A percentile compares a stretch with the other conserved stretches of the same genome.
Evolutionary conservation across 176 grass and related monocot species (phyloP).

Genomic region (Alopecurus myosuroides): DNA sequence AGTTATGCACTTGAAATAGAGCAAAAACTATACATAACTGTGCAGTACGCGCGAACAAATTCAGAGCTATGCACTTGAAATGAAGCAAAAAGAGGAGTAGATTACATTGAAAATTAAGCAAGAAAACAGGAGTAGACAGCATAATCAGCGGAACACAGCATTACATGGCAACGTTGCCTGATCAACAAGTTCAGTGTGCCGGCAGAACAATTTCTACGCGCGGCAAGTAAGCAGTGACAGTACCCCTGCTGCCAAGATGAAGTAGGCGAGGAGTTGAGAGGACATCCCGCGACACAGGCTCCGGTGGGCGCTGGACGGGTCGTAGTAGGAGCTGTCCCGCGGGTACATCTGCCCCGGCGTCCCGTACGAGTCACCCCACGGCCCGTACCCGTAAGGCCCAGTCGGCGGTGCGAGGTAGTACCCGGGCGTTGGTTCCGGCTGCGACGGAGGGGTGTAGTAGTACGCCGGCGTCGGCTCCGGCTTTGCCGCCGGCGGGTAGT

Average conservation of each 20-base stretch:
- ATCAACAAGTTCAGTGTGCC: neutral
- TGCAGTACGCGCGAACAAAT: neutral
- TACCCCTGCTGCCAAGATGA: neutral
- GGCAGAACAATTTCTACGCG: neutral
- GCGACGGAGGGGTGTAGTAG: constrained; percentile 19
- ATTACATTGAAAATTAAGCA: neutral
- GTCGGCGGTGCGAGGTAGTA: constrained; percentile 23
- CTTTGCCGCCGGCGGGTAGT: neutral
- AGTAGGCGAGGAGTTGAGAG: neutral
- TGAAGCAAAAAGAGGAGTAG: neutral
- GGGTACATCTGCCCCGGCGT: constrained; percentile 33
- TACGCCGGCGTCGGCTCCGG: neutral
- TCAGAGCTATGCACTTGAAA: neutral
- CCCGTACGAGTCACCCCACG: constrained; percentile 8
- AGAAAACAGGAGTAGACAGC: neutral
- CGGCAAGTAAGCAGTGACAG: neutral
- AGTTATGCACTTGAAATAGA: no score
- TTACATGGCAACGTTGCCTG: neutral
- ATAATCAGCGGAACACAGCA: neutral
- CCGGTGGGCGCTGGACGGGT: constrained; percentile 20
- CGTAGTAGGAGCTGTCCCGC: constrained; percentile 8
- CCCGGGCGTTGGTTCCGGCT: neutral
- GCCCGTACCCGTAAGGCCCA: constrained; percentile 26
- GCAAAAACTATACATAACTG: neutral
- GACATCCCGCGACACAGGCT: neutral